Evolutionary conservation across 495 filamentous ascomycete species (phyloP), one percentile per base, ranked within the genome.

Genomic region (Podospora appendiculata): DNA sequence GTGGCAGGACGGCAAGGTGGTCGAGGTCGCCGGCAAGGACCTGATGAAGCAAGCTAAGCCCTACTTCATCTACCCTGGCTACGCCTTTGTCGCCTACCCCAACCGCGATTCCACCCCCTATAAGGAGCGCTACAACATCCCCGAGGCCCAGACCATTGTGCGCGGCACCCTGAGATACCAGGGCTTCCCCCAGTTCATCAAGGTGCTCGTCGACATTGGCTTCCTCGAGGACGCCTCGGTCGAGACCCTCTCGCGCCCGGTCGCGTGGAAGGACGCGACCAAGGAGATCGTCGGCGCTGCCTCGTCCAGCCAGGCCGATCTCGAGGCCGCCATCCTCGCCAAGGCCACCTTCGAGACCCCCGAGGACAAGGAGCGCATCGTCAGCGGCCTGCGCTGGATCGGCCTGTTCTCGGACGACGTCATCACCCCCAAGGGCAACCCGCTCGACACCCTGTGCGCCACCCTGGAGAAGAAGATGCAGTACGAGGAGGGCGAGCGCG

Each of bases 381-480:
- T 96, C 14, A 72, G 75, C 52, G 91, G 90, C 17, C 75, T 96
- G 18, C 75, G 78, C 47, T 96, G 92, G 90, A 76, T 96, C 57
- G 91, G 92, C 12, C 67, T 96, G 54, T 93, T 96, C 76, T 89
- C 86, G 25, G 78, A 85, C 55, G 82, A 85, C 53, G 57, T 11
- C 9, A 87, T 85, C 66, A 88, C 66, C 7, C 86, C 89, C 32
- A 75, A 82, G 48, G 85, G 79, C n/a, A 95, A 85, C 73, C 87
- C 87, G 1, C 75, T 95, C 32, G 90, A 95, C 58, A 92, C 87
- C 16, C 81, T 98, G 16, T 96, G 92, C 69, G 90, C 90, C 34
- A 86, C 84, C 14, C 79, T 96, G 11, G 90, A 95, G 73, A 66
- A 86, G 73, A 95, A 95, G 80, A 95, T 96, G 89, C 79, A 86